Evolutionary conservation across 768 basidiomycete genomes (phyloP).

Genomic region (Boletus patriciae): DNA sequence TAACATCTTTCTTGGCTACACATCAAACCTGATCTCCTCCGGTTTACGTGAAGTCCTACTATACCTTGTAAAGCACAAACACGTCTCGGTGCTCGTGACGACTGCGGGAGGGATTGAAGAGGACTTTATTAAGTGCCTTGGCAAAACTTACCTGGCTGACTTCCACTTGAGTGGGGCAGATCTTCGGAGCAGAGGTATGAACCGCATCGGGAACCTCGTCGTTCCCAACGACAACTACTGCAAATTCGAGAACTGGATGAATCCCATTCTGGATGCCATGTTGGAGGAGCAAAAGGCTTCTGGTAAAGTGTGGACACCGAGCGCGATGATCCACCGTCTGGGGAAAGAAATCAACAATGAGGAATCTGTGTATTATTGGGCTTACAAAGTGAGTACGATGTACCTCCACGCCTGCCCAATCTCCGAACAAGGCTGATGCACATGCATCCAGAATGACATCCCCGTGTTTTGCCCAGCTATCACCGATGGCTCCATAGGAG

Average conservation of each 20-base stretch:
- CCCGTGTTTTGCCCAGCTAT: background rate
- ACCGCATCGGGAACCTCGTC: background rate
- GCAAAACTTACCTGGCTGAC: background rate
- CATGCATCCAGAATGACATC: background rate
- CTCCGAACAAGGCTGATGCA: background rate
- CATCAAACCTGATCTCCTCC: background rate
- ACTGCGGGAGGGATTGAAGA: background rate
- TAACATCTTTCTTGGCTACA: background rate
- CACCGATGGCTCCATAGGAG: background rate
- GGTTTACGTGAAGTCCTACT: background rate
- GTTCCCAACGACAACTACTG: background rate
- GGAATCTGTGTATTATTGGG: background rate
- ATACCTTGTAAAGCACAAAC: background rate
- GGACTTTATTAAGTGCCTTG: background rate
- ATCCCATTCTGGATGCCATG: background rate
- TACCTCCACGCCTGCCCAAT: background rate
- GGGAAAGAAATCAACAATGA: background rate
- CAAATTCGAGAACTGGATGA: background rate
- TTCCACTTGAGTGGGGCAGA: background rate
- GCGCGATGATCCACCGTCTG: background rate
- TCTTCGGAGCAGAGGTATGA: background rate
- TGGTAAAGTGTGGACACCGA: background rate
- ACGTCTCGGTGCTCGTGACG: background rate
- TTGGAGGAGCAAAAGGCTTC: background rate
- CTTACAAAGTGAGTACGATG: background rate